Evolutionary conservation across 495 filamentous ascomycete species (phyloP).

Genomic region (Astrothelium macrocarpum): DNA sequence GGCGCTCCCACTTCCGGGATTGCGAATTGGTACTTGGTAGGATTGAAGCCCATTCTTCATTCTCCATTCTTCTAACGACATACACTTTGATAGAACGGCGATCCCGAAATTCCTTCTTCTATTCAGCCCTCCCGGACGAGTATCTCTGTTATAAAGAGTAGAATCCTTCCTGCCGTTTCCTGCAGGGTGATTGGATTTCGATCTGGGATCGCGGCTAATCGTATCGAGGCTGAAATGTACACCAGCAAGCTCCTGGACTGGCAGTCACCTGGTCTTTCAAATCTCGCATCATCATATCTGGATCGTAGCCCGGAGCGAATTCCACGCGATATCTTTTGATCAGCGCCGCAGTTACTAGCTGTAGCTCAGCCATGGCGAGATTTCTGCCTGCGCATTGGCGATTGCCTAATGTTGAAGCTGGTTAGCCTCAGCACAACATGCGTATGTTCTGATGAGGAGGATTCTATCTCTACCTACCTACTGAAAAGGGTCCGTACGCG

Average conservation of each 20-base stretch:
- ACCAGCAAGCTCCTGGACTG: not conserved
- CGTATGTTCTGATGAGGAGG: not conserved
- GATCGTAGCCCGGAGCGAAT: slow-evolving; percentile 35
- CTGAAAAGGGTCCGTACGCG: slow-evolving; percentile 44
- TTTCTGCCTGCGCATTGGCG: slow-evolving; percentile 35
- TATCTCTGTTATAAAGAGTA: too few relatives aligned
- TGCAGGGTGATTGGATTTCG: too few relatives aligned
- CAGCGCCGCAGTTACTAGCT: slow-evolving; percentile 36
- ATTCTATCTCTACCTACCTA: slow-evolving; percentile 21
- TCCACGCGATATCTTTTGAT: slow-evolving; percentile 37
- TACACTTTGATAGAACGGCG: too few relatives aligned
- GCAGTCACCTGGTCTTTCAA: not conserved
- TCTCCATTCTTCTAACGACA: too few relatives aligned
- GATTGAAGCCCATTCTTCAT: too few relatives aligned
- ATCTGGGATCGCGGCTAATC: too few relatives aligned
- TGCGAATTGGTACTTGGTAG: too few relatives aligned
- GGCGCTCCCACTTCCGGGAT: too few relatives aligned
- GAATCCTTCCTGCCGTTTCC: too few relatives aligned
- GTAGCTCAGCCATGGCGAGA: slow-evolving; percentile 43
- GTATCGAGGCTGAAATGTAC: not conserved
- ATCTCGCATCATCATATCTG: not conserved
- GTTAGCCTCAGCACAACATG: not conserved
- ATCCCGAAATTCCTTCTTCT: too few relatives aligned
- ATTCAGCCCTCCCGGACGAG: too few relatives aligned
- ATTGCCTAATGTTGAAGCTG: not conserved